Base-by-base conservation (phyloP, 306 rosid genomes). In the Ormosia emarginata region DNA sequence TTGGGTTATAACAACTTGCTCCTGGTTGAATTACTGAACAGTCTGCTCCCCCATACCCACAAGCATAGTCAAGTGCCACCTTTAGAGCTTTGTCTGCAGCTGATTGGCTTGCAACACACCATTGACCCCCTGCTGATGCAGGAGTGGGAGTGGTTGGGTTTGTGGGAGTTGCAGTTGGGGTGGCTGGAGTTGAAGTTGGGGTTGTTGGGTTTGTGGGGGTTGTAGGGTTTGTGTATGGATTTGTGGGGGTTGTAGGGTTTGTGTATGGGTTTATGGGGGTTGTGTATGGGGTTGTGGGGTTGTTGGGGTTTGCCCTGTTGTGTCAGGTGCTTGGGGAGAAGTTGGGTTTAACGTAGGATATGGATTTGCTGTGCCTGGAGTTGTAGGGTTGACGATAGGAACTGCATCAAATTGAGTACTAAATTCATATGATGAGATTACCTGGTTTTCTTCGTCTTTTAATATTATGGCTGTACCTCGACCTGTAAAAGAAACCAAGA, bases 31-130 rank as follows among this genome's bases (percentile, higher is more conserved):
- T 30, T 52, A 89, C 90, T 0, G 97, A 89, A 75, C 99, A 96
- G 75, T 96, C 98, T n/a, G 98, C 89, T 44, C 97, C 92, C 24
- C 97, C 97, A 86, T 92, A 96, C 81, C 99, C 99, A 85, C 99
- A 96, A 46, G 99, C 99, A 72, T 92, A 96, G 69, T 96, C 99
- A 65, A 96, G 87, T 82, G 99, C 99, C 79, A 94, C 98, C 81
- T 96, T 96, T 36, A 93, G 76, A 67, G 97, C 94, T 46, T 83
- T 96, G 62, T 92, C 96, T 39, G 93, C 81, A 74, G 97, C 91
- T 33, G 94, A 17, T 68, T 77, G 89, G 88, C 88, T 89, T 71
- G 99, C 98, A 79, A 90, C 82, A 72, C 99, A 96, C 99, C 99
- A 96, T 67, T 87, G 81, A 63, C 97, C 97, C 4, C 98, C 86